Base-by-base conservation (phyloP, 2,329 filamentous ascomycete genomes). In the Neofusicoccum laricinum region DNA sequence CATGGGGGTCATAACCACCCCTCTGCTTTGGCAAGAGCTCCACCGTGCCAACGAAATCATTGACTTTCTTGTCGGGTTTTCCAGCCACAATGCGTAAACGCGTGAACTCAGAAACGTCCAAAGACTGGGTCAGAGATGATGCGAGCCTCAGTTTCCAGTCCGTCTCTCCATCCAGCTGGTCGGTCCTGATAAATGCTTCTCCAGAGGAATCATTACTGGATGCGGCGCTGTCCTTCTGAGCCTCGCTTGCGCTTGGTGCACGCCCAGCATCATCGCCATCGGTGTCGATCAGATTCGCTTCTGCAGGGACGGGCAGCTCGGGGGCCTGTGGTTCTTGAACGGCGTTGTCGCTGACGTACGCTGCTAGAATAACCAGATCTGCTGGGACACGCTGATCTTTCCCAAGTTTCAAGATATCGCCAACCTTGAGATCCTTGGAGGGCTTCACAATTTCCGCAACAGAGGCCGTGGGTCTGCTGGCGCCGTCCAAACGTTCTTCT, bases 111-210 rank as follows among this genome's bases (percentile, higher is more conserved):
- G 86, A 85, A 1, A 88, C 79, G 0, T 88, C 79, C 19, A 99
- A 80, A n/a, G 82, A 85, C 73, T 99, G 95, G 0, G 93, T 94
- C 30, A 98, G 78, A 0, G 91, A 87, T 12, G 93, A 95, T 1
- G 95, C 93, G 40, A 98, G 78, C 34, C 96, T 89, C 64, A 99
- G 81, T 78, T 99, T 99, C 96, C 95, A 99, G 73, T 99, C 95
- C 0, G 95, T 99, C 79, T 99, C 95, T 70, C 95, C 95, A 72
- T 99, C 95, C 10, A 99, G 84, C 74, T 99, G 95, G 76, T 99
- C 95, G 1, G 96, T 99, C 66, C 95, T 87, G 73, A 99, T 98
- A 72, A 99, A 99, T 0, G 94, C 94, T 78, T 99, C 96, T 32
- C 93, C 93, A 30, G 84, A 30, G 69, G 64, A 34, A 25, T 73